Percentiles rank a stretch among this genome's conserved stretches.
Conservation (phyloP, 257 asterid species). For the Plantago major region DNA sequence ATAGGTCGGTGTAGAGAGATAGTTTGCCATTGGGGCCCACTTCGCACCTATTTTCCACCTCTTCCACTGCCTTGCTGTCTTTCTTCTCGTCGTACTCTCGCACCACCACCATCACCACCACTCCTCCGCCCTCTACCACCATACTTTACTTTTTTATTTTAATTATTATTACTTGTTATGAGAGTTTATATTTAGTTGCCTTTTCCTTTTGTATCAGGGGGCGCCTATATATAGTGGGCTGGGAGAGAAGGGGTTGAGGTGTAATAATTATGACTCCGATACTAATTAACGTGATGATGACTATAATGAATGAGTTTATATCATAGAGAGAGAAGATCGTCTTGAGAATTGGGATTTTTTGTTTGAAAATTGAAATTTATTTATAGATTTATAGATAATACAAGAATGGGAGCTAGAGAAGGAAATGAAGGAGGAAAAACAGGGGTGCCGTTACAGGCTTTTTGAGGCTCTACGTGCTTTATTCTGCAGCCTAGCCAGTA, state of each 20-base stretch:
- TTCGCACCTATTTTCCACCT: constrained; percentile 71
- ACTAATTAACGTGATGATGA: constrained; percentile 40
- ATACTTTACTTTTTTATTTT: too few species aligned
- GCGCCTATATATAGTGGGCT: too few species aligned
- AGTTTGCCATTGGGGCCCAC: constrained; percentile 75
- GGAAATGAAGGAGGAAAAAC: constrained; percentile 4
- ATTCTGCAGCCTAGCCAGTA: neutral
- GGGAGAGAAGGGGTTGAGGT: too few species aligned
- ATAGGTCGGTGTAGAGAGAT: constrained; percentile 69
- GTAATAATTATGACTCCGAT: constrained; percentile 8
- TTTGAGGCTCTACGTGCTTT: constrained; percentile 6
- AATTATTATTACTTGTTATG: too few species aligned
- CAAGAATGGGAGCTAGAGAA: constrained; percentile 5
- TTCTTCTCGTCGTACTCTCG: constrained; percentile 56
- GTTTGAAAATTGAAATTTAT: neutral
- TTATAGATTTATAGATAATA: too few species aligned
- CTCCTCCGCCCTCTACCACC: constrained; percentile 35
- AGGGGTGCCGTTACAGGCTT: constrained; percentile 7
- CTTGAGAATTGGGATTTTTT: constrained; percentile 13
- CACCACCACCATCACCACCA: constrained; percentile 52
- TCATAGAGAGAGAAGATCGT: constrained; percentile 23
- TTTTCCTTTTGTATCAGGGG: too few species aligned
- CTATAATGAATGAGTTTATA: constrained; percentile 17
- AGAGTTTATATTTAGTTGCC: too few species aligned
- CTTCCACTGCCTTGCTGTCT: constrained; percentile 58